phyloP scores from a whole-genome alignment of 2,329 filamentous ascomycete genomes.

The Hirsutella rhossiliensis region DNA sequence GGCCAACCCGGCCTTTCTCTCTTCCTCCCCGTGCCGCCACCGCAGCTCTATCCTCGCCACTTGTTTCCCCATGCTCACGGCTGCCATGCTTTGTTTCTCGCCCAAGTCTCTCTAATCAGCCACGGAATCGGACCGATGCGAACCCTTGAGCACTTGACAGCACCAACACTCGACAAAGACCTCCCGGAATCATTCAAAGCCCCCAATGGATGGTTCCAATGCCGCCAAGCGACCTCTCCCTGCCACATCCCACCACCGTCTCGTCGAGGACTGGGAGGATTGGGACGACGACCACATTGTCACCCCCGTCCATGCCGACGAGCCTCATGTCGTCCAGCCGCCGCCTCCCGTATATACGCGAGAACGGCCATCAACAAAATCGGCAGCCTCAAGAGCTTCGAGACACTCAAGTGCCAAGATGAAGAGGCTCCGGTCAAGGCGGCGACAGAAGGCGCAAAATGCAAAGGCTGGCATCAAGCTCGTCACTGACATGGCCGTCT shows the following conservation, averaged over 20 bases:
- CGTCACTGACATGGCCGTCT: constrained; percentile 54
- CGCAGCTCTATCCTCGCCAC: no score
- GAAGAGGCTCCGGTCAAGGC: constrained; percentile 41
- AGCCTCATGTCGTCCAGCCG: constrained; percentile 15
- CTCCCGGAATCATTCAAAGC: not conserved
- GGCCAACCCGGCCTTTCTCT: no score
- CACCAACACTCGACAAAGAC: no score
- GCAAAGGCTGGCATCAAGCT: constrained; percentile 52
- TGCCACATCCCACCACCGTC: constrained; percentile 4
- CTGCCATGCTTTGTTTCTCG: no score
- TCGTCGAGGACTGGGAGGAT: constrained; percentile 37
- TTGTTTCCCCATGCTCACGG: no score
- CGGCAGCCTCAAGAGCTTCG: constrained; percentile 15
- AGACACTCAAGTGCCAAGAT: constrained; percentile 28
- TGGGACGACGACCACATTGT: constrained; percentile 37
- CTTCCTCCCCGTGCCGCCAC: no score
- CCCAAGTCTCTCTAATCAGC: no score
- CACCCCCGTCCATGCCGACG: constrained; percentile 25
- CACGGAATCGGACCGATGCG: no score
- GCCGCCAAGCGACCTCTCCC: constrained; percentile 5
- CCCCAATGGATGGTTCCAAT: constrained; percentile 6
- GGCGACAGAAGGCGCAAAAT: constrained; percentile 49
- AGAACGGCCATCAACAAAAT: constrained; percentile 6
- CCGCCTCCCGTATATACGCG: constrained; percentile 7
- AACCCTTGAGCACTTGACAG: no score